phyloP scores from a whole-genome alignment of 208 protist genomes.

The Leishmania gerbilli region DNA sequence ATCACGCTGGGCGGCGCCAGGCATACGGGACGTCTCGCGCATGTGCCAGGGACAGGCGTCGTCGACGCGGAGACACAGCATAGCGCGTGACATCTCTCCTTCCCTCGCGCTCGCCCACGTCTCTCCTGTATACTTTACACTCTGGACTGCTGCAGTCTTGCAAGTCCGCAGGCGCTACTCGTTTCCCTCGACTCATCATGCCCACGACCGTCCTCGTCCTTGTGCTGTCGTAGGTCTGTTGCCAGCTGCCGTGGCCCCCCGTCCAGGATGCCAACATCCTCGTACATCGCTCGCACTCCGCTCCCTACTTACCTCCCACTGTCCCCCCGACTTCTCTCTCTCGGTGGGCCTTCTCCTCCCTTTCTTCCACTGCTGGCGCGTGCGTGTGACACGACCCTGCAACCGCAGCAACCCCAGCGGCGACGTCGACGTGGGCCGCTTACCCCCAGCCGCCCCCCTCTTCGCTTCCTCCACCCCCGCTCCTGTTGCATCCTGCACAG shows the following conservation, averaged over 20 bases:
- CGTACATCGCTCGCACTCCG: neutral
- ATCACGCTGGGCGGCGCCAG: too few relatives aligned
- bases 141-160: neutral
- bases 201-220: neutral
- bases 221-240: neutral
- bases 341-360: too few relatives aligned
- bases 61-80: neutral
- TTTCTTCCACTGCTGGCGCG: neutral
- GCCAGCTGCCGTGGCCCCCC: neutral
- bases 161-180: neutral
- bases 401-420: neutral
- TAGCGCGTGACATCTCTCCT: neutral
- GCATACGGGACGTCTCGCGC: too few relatives aligned
- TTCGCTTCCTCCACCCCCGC: neutral
- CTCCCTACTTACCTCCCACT: neutral
- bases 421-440: neutral
- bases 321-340: neutral
- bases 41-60: neutral
- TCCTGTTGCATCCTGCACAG: neutral
- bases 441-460: neutral
- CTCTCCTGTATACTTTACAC: neutral
- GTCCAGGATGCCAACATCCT: neutral
- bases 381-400: neutral
- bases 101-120: neutral
- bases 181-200: neutral